Base-by-base conservation (phyloP, 225 moss, liverwort and hornwort genomes). In the Thuidium tamariscinum region DNA sequence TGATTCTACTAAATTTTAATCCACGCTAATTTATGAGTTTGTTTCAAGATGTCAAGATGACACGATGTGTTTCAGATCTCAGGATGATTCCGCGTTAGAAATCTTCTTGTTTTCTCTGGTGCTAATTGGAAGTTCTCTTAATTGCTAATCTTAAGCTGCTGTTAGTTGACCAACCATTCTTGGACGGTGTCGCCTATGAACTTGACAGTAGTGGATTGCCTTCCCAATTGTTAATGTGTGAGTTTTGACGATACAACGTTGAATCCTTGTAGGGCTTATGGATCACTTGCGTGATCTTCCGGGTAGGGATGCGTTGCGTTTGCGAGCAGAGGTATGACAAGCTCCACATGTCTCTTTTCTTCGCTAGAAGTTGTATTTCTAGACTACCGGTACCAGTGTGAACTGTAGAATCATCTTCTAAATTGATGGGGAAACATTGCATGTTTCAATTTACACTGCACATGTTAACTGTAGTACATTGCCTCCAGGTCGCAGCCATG, bases 281-380 rank as follows among this genome's bases (percentile, higher is more conserved):
- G 97, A 95, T 66, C 94, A 89, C 86, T 92, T 99, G 90, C 94
- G 96, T 88, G 96, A 99, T 88, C 91, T 99, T 72, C 96, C 98
- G 59, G 95, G 96, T 77, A 91, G 98, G 79, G 96, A 99, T 89
- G 95, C 97, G 74, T 90, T 95, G 83, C 92, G 92, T 84, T 91
- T 99, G 80, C 94, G 98, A 79, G 96, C 94, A 52, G 98, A 99
- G 97, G 97, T 99, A 63, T 63, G 88, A 74, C 73, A 22, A 82
- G 51, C 71, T 87, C 37, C 79, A 79, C 30, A 41, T 49, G 37
- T 26, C 34, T 25, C 66, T 39, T 39, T 65, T 65, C 23, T 42
- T 83, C 18, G 54, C 41, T 44, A 44, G 15, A 10, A 59, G 30
- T 26, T 32, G 17, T 42, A 32, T 60, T 68, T 79, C 37, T 46